Evolutionary conservation across 495 filamentous ascomycete genomes (phyloP).

Genomic region (Stereocaulon alpinum): DNA sequence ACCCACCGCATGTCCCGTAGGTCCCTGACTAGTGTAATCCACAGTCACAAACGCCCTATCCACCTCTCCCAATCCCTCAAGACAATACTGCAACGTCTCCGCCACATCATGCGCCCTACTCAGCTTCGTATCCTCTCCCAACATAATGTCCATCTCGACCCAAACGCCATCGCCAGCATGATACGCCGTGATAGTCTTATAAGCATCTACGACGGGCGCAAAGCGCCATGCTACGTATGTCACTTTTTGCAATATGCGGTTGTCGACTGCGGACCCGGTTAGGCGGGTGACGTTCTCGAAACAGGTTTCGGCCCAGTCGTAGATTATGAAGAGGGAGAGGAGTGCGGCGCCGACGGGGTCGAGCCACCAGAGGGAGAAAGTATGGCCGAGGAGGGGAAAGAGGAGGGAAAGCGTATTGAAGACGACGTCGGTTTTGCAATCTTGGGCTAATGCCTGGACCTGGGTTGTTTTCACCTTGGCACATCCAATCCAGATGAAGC

Average conservation of each 20-base stretch:
- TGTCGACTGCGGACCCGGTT: conserved; percentile 69
- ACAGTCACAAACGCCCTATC: conserved; percentile 22
- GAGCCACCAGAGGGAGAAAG: conserved; percentile 67
- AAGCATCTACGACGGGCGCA: conserved; percentile 74
- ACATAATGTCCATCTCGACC: conserved; percentile 71
- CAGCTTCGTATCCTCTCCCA: conserved; percentile 64
- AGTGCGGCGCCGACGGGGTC: conserved; percentile 75
- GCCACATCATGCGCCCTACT: conserved; percentile 80
- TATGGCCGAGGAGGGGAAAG: conserved; percentile 47
- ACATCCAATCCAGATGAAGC: conserved; percentile 76
- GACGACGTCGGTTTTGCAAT: conserved; percentile 58
- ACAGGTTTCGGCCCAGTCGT: conserved; percentile 70
- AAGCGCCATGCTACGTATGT: conserved; percentile 91
- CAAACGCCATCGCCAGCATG: conserved; percentile 83
- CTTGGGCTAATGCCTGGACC: conserved; percentile 68
- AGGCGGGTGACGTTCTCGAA: conserved; percentile 71
- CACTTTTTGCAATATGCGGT: conserved; percentile 71
- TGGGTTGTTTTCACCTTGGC: conserved; percentile 77
- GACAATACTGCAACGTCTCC: conserved; percentile 69
- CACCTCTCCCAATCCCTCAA: conserved; percentile 20
- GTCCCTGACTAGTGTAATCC: conserved; percentile 20
- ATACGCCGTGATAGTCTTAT: conserved; percentile 80
- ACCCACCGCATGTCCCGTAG: conserved; percentile 19
- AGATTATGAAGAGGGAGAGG: conserved; percentile 74
- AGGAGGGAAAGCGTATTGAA: conserved; percentile 86